A percentile compares a stretch with the other conserved stretches of the same genome.
phyloP scores from a whole-genome alignment of 148 eudicot genomes.

The Camellia lanceoleosa region DNA sequence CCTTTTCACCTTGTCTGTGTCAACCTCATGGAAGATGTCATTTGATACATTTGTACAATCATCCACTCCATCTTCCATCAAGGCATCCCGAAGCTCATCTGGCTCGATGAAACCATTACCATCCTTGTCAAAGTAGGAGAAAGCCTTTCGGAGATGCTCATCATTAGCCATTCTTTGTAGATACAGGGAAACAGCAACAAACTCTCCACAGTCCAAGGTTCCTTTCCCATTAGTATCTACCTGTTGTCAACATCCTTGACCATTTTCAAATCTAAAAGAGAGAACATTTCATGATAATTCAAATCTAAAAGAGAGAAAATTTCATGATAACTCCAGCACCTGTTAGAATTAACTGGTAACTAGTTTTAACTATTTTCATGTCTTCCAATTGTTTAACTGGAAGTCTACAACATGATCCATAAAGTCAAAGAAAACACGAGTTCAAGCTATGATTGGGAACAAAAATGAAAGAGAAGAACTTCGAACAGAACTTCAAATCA shows the following conservation, averaged over 20 bases:
- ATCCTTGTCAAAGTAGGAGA: conserved; percentile 88
- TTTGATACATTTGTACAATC: conserved; percentile 66
- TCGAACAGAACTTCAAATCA: background rate
- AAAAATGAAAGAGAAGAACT: background rate
- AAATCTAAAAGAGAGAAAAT: too few species aligned
- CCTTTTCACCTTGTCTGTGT: conserved; percentile 79
- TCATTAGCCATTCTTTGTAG: conserved; percentile 83
- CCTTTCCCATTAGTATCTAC: conserved; percentile 82
- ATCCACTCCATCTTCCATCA: conserved; percentile 80
- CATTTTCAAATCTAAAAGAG: background rate
- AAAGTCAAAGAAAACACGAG: too few species aligned
- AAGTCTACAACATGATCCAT: too few species aligned
- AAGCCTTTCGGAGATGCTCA: conserved; percentile 88
- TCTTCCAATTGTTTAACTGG: too few species aligned
- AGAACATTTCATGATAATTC: background rate
- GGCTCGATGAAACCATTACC: conserved; percentile 79
- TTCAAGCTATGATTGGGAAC: too few species aligned
- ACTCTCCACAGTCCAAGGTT: conserved; percentile 80
- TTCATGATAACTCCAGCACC: too few species aligned
- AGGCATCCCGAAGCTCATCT: conserved; percentile 76
- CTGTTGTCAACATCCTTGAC: conserved; percentile 33
- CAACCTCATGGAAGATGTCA: conserved; percentile 93
- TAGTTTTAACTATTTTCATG: too few species aligned
- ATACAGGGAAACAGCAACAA: conserved; percentile 81
- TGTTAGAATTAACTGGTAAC: too few species aligned